Evolutionary conservation across 2,329 filamentous ascomycete species (phyloP).

Genomic region (Fusarium napiforme): DNA sequence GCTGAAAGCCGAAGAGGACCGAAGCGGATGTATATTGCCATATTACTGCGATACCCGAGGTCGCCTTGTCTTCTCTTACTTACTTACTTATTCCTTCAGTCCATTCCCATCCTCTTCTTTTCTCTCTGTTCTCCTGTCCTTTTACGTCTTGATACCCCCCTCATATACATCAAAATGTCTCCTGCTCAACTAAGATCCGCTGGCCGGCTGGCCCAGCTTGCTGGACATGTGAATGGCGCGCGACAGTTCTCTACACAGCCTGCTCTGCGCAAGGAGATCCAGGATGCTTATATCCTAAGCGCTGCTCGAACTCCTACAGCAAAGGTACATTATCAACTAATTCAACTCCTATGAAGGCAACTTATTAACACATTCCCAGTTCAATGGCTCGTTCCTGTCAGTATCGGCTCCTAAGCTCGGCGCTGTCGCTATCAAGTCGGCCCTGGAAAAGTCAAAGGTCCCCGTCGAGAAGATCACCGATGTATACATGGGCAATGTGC

Average conservation of each 20-base stretch:
- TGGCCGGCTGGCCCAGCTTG: constrained; percentile 50
- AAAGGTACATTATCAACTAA: constrained; percentile 67
- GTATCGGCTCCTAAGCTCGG: constrained; percentile 90
- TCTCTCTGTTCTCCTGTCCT: not conserved
- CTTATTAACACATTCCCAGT: constrained; percentile 62
- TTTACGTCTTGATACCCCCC: constrained; percentile 16
- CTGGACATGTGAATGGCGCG: constrained; percentile 53
- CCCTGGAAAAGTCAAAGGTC: constrained; percentile 85
- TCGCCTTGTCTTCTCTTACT: constrained; percentile 14
- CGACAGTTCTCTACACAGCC: constrained; percentile 60
- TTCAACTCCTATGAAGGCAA: not conserved
- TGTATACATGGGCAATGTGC: constrained; percentile 97
- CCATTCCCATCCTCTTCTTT: not conserved
- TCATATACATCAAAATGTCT: constrained; percentile 26
- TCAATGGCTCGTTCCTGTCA: constrained; percentile 90
- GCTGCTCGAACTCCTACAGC: constrained; percentile 89
- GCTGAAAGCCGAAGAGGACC: constrained; percentile 54
- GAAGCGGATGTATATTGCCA: constrained; percentile 32
- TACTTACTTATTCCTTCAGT: constrained; percentile 4
- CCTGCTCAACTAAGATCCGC: constrained; percentile 49
- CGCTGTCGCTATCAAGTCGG: constrained; percentile 90
- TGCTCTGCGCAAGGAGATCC: constrained; percentile 72
- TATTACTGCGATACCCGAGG: constrained; percentile 37
- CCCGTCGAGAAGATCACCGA: constrained; percentile 84
- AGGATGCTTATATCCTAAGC: constrained; percentile 93